These are phyloP conservation scores for Sporothrix euskadiensis DNA, from an alignment of 2,329 filamentous ascomycete species.

Conservation along the genomic window DNA sequence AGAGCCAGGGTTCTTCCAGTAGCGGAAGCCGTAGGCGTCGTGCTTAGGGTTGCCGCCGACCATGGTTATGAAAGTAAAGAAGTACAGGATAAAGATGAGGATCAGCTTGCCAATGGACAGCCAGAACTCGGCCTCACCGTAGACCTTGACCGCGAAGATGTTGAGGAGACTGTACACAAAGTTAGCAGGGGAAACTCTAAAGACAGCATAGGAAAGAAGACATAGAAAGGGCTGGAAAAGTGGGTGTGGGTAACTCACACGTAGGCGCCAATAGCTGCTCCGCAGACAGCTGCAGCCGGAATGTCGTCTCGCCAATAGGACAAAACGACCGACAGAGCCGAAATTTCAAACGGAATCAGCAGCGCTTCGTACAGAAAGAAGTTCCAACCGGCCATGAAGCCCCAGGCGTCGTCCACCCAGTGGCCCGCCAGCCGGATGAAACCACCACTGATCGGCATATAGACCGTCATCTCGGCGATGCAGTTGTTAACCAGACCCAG, in stretches of 20 bases:
- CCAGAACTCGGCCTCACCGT: constrained; percentile 50
- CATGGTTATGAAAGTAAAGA: constrained; percentile 57
- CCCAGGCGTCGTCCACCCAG: constrained; percentile 66
- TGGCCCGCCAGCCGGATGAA: constrained; percentile 65
- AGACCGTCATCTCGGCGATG: constrained; percentile 64
- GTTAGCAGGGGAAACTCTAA: constrained; percentile 3
- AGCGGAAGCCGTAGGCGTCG: constrained; percentile 47
- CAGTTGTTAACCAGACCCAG: constrained; percentile 65
- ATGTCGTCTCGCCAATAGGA: constrained; percentile 51
- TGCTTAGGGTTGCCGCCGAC: constrained; percentile 57
- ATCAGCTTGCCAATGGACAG: constrained; percentile 49
- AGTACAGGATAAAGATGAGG: constrained; percentile 58
- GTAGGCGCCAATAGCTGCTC: constrained; percentile 48
- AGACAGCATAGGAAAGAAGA: background rate
- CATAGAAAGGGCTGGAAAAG: background rate
- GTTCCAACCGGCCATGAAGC: constrained; percentile 55
- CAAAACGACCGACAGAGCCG: constrained; percentile 45
- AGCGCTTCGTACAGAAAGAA: constrained; percentile 47
- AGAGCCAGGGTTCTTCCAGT: constrained; percentile 48
- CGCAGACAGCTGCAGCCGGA: constrained; percentile 54
- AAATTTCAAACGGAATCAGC: constrained; percentile 47
- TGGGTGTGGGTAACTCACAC: constrained; percentile 25
- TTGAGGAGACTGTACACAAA: constrained; percentile 26
- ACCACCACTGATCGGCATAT: constrained; percentile 63
- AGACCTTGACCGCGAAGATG: constrained; percentile 42